Conservation (phyloP, 331 rosid species). For the Quercus tomentella region DNA sequence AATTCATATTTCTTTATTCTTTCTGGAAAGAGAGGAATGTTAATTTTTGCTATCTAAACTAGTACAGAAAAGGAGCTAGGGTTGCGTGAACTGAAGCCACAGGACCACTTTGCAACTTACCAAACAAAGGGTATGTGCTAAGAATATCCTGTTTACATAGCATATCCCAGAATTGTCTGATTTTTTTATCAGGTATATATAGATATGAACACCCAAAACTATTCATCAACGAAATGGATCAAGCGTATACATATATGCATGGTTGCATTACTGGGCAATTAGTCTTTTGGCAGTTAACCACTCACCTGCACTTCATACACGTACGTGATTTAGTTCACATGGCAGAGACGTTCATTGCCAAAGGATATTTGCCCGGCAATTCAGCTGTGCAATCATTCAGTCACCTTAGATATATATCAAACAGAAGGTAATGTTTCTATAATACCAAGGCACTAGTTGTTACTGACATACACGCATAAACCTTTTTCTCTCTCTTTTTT, state of each 20-base stretch:
- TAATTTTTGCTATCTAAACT: neutral
- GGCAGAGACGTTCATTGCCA: conserved; percentile 47
- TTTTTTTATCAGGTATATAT: conserved; percentile 16
- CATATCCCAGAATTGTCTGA: neutral
- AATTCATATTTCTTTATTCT: neutral
- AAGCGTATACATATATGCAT: neutral
- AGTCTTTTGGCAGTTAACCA: conserved; percentile 56
- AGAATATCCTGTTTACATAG: conserved; percentile 42
- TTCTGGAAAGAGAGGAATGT: neutral
- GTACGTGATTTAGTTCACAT: neutral
- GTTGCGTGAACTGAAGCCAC: conserved; percentile 15
- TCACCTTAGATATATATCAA: neutral
- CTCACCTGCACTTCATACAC: neutral
- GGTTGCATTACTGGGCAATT: conserved; percentile 70
- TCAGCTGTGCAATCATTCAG: conserved; percentile 17
- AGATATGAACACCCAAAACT: neutral
- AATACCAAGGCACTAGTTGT: too few species aligned
- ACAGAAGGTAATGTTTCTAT: neutral
- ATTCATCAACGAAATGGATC: conserved; percentile 12
- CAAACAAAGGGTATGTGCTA: conserved; percentile 28
- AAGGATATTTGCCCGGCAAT: conserved; percentile 91
- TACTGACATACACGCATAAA: too few species aligned
- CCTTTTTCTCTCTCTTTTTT: accelerated
- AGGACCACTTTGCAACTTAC: conserved; percentile 16
- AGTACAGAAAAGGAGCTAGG: conserved; percentile 8